Evolutionary conservation across 345 rosid species (phyloP), one percentile per base, ranked within the genome.

Genomic region (Cardamine chenopodiifolia): DNA sequence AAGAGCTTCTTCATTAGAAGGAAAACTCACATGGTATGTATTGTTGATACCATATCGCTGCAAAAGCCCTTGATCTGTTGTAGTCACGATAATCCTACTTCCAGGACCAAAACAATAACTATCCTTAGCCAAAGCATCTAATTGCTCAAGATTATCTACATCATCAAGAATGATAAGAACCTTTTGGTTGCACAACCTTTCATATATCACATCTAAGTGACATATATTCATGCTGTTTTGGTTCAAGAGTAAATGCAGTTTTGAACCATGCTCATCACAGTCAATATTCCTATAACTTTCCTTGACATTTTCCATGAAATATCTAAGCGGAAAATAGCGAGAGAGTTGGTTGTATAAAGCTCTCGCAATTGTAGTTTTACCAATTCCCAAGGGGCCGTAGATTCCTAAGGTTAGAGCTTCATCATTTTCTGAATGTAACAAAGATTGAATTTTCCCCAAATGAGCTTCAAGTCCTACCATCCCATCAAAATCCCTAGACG

Each of bases 151-250:
- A 32, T 29, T 34, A 34, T 66, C 59, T 8, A 66, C 59, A 66
- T 34, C 70, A 50, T 66, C 70, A 14, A 66, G 59, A 66, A 50
- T 6, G 1, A 66, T 66, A 6, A 66, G 47, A 20, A 34, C 47
- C 20, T 66, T 66, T 32, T 49, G 70, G 47, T 66, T 35, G 6
- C 15, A 1, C 20, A 66, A 35, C 32, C 70, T 66, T 32, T 49
- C 45, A 14, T 14, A 2, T 8, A 50, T 34, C 8, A 34, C 70
- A 32, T 15, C 70, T 50, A 66, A 14, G 14, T 66, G 22, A 13
- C 10, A 8, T 15, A 56, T 29, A 6, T 29, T 56, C 61, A 56
- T 28, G 1, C 2, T 10, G 12, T 4, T 29, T 4, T 29, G 39
- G 39, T 56, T 29, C 19, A 56, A 56, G 15, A 56, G 61, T 28